Percentiles rank a stretch among this genome's conserved stretches.
Conservation (phyloP, 2,329 filamentous ascomycete genomes). For the Cordyceps militaris region DNA sequence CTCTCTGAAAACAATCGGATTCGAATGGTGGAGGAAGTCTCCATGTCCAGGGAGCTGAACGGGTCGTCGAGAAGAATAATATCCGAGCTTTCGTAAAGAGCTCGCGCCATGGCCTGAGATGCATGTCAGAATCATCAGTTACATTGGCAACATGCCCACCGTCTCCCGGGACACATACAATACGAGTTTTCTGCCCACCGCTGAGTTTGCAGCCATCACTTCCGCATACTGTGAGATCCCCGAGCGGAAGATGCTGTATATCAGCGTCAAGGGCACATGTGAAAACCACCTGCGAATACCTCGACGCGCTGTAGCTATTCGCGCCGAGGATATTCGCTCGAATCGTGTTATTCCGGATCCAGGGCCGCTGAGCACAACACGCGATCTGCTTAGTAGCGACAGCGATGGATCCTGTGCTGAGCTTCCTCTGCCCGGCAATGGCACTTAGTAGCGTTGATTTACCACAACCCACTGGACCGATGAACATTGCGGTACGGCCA, state of each 20-base stretch:
- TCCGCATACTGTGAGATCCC: not conserved
- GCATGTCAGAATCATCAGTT: not conserved
- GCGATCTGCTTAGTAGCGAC: conserved; percentile 2
- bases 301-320: not conserved
- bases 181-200: not conserved
- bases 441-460: not conserved
- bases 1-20: conserved; percentile 1
- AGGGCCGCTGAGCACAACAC: conserved; percentile 27
- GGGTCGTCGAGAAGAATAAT: conserved; percentile 13
- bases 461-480: not conserved
- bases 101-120: not conserved
- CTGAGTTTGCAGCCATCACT: not conserved
- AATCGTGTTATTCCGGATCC: conserved; percentile 35
- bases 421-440: not conserved
- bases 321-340: conserved; percentile 31
- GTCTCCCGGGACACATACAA: not conserved
- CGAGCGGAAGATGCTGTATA: not conserved
- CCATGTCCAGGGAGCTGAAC: conserved; percentile 13
- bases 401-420: not conserved
- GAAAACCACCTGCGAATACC: not conserved
- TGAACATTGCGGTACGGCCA: not conserved
- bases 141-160: not conserved
- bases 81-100: conserved; percentile 8
- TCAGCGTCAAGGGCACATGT: not conserved
- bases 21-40: conserved; percentile 1